phyloP scores from a whole-genome alignment of 306 rosid genomes.

The Gastrolobium villosum region DNA sequence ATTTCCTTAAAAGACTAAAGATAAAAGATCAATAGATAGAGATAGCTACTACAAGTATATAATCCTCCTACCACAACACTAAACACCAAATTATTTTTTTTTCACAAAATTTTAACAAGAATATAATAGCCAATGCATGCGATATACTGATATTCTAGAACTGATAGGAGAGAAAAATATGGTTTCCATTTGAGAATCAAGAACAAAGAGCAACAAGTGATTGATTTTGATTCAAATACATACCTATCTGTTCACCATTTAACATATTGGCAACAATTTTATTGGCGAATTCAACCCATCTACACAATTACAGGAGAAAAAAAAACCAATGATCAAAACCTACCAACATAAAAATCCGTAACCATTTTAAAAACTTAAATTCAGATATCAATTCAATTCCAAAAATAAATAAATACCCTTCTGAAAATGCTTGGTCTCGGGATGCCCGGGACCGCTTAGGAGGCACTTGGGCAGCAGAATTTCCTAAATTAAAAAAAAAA shows the following conservation, averaged over 20 bases:
- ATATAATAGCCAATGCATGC: background rate
- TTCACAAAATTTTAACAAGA: background rate
- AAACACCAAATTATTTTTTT: background rate
- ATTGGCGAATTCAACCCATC: conserved; percentile 90
- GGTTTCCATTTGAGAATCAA: background rate
- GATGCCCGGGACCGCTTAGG: conserved; percentile 64
- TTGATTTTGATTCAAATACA: background rate
- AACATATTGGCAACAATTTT: conserved; percentile 82
- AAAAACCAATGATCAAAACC: conserved; percentile 34
- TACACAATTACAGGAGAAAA: conserved; percentile 49
- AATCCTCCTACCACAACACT: conserved; percentile 23
- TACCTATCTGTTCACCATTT: conserved; percentile 96
- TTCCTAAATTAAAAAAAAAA: conserved; percentile 49
- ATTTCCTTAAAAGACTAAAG: conserved; percentile 9
- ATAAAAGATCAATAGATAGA: background rate
- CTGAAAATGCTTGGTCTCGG: conserved; percentile 63
- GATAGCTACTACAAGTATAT: background rate
- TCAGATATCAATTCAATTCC: conserved; percentile 35
- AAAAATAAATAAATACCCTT: conserved; percentile 65
- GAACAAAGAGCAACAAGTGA: background rate
- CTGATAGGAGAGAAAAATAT: background rate
- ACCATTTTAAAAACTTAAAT: conserved; percentile 29
- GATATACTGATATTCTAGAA: background rate
- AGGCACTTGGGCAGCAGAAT: conserved; percentile 54
- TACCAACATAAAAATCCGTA: background rate